phyloP scores from a whole-genome alignment of 1,284 basidiomycete genomes.

The Ganoderma multipileum region DNA sequence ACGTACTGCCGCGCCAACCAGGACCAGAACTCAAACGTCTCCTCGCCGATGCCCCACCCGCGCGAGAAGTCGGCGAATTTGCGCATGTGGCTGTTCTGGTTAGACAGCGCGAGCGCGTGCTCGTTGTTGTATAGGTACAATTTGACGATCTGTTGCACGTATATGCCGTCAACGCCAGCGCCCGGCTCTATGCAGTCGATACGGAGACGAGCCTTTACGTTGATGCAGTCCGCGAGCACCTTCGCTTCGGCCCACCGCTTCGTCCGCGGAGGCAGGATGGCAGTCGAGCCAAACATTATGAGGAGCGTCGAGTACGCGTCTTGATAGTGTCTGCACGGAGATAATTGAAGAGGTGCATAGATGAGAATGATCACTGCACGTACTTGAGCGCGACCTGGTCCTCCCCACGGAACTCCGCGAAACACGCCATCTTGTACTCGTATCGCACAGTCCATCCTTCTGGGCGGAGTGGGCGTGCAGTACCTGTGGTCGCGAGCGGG shows the following conservation, averaged over 20 bases:
- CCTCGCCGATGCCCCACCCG: constrained; percentile 97
- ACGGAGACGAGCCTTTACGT: constrained; percentile 69
- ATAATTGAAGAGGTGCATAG: constrained; percentile 14
- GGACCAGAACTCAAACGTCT: constrained; percentile 97
- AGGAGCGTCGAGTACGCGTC: constrained; percentile 85
- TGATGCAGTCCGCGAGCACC: constrained; percentile 92
- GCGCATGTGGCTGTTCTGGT: constrained; percentile 85
- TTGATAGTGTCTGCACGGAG: constrained; percentile 79
- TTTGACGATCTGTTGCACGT: constrained; percentile 72
- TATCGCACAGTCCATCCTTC: constrained; percentile 97
- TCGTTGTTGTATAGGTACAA: constrained; percentile 90
- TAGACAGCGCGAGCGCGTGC: constrained; percentile 76
- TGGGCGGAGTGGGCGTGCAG: constrained; percentile 69
- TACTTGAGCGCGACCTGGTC: constrained; percentile 88
- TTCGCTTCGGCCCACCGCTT: constrained; percentile 99
- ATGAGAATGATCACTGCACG: constrained; percentile 37
- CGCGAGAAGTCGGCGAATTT: constrained; percentile 89
- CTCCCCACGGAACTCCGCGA: constrained; percentile 93
- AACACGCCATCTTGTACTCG: constrained; percentile 96
- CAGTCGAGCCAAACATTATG: constrained; percentile 88
- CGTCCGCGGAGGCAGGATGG: constrained; percentile 87
- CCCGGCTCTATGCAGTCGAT: not conserved
- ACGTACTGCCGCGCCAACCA: constrained; percentile 90
- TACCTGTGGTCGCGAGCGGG: constrained; percentile 48
- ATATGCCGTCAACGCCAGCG: not conserved